Evolutionary conservation across 192 early-diverging fungal species (phyloP), one percentile per base, ranked within the genome.

Genomic region (Gamsiella multidivaricata): DNA sequence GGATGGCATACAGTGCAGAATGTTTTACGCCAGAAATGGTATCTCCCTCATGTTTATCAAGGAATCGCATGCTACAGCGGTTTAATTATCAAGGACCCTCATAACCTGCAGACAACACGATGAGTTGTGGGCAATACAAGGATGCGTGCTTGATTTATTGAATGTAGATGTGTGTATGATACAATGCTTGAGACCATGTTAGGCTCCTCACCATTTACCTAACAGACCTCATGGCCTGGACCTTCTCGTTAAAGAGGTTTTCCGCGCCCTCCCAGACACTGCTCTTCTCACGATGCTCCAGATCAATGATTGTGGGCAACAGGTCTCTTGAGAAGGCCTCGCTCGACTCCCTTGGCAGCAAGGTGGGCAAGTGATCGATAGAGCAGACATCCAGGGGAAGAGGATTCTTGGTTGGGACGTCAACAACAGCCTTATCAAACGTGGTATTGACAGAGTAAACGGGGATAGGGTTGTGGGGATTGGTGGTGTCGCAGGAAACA

Each of bases 391-490:
- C 92, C 81, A 97, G 76, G 18, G 94, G 92, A 55, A 85, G 64
- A 25, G 82, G 54, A 49, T 89, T 89, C 87, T 78, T 79, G 43
- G 83, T 70, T 20, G 86, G 63, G 17, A 97, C 91, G 37, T 75
- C 79, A 45, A 96, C 85, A 17, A 92, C 89, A 32, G 97, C 95
- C 37, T 95, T 91, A 75, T 96, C 94, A 82, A 99, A 99, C 28
- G 96, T 97, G 23, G 97, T 97, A 83, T 92, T 90, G 78, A 91
- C 84, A 60, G 82, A 87, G 87, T 99, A 99, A 58, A 99, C 88
- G 37, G 96, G 97, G 68, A 99, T 93, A 49, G 97, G 97, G 83
- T 99, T 99, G 84, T 95, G 90, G 25, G 97, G 96, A 83, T 97
- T 97, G 73, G 95, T 97, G 18, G 95, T 93, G 82, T 99, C 97